phyloP scores from a whole-genome alignment of 108 stramenopile species.

The Cyclotella choctawhatcheeana region DNA sequence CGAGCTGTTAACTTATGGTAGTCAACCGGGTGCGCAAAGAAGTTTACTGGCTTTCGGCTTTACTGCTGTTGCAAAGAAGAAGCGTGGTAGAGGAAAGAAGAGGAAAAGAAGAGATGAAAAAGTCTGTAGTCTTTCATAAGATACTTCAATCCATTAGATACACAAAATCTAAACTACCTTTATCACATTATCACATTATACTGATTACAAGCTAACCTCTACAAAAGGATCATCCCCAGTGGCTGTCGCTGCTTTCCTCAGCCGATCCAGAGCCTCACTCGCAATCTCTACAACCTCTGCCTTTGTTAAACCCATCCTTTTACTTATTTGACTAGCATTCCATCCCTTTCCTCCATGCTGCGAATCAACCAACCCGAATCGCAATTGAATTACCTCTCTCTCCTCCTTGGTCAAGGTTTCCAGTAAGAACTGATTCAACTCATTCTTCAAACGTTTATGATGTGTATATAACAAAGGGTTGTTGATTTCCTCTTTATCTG shows the following conservation, averaged over 20 bases:
- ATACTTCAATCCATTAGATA: too few species aligned
- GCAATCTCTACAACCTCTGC: constrained; percentile 32
- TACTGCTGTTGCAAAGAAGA: neutral
- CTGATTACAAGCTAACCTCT: constrained; percentile 33
- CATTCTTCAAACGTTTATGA: constrained; percentile 52
- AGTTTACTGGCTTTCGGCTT: neutral
- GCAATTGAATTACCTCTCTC: constrained; percentile 58
- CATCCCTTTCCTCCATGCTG: constrained; percentile 30
- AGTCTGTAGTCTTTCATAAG: neutral
- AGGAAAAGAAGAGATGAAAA: neutral
- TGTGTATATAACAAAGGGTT: constrained; percentile 55
- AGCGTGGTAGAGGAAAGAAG: neutral
- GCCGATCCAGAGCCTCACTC: constrained; percentile 29
- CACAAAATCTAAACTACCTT: too few species aligned
- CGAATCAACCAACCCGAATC: constrained; percentile 60
- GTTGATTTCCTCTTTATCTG: constrained; percentile 45
- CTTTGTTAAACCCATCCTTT: constrained; percentile 13
- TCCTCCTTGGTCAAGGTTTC: constrained; percentile 52
- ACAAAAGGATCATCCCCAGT: constrained; percentile 39
- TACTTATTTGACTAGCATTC: constrained; percentile 21
- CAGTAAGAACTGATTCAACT: constrained; percentile 56
- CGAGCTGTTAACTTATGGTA: neutral
- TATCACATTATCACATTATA: neutral
- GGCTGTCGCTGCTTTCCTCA: constrained; percentile 20
- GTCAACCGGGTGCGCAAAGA: neutral